phyloP scores from a whole-genome alignment of 108 stramenopile species.

The Nitzschia putrida region DNA sequence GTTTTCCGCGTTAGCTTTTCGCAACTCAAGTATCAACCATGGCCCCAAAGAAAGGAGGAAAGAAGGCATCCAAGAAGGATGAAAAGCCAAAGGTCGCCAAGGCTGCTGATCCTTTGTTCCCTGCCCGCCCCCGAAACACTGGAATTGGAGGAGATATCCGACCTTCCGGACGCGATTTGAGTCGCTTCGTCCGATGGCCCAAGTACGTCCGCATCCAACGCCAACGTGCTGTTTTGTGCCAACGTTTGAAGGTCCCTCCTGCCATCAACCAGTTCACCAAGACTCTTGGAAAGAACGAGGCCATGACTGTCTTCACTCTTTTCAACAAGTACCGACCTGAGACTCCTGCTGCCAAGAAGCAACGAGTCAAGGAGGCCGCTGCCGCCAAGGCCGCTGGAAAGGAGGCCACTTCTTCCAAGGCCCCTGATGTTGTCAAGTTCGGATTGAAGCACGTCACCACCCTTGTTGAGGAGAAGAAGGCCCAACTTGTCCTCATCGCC shows the following conservation, averaged over 20 bases:
- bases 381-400: conserved; percentile 86
- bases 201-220: conserved; percentile 98
- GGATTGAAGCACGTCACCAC: conserved; percentile 99
- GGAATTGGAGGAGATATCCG: conserved; percentile 95
- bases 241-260: conserved; percentile 98
- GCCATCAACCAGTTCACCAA: conserved; percentile 98
- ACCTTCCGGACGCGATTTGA: conserved; percentile 91
- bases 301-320: conserved; percentile 94
- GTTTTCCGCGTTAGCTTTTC: background rate
- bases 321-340: conserved; percentile 98
- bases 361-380: conserved; percentile 94
- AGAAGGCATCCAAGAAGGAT: conserved; percentile 70
- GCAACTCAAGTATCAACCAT: conserved; percentile 13
- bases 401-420: conserved; percentile 64
- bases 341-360: conserved; percentile 95
- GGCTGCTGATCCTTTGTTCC: conserved; percentile 93
- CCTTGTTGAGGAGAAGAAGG: conserved; percentile 99
- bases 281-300: conserved; percentile 96
- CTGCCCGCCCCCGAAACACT: conserved; percentile 80
- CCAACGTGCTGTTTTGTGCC: conserved; percentile 96
- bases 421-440: conserved; percentile 89
- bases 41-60: conserved; percentile 58
- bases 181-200: conserved; percentile 98
- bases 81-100: conserved; percentile 69
- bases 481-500: conserved; percentile 95